phyloP scores from a whole-genome alignment of 495 filamentous ascomycete genomes.

The Bacidia gigantensis region DNA sequence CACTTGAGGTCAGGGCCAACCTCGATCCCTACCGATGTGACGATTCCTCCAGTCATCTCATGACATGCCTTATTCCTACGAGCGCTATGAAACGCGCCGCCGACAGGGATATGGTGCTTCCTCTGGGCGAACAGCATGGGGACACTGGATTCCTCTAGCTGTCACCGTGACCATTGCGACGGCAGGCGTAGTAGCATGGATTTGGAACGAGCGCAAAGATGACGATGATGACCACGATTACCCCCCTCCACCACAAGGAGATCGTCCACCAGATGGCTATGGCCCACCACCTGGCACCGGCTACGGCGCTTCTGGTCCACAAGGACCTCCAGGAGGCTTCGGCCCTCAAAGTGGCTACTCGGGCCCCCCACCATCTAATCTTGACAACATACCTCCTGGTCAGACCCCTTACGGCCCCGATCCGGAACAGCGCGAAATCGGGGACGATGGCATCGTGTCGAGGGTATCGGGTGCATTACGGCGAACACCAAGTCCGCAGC shows the following conservation, averaged over 20 bases:
- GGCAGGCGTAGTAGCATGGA: constrained; percentile 73
- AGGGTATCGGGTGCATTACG: constrained; percentile 73
- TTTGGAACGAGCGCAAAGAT: constrained; percentile 74
- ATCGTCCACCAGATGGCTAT: constrained; percentile 9
- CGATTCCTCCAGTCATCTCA: neutral
- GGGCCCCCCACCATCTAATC: constrained; percentile 13
- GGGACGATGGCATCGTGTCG: constrained; percentile 53
- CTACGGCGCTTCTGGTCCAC: constrained; percentile 26
- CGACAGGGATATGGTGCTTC: constrained; percentile 41
- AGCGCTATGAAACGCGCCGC: constrained; percentile 50
- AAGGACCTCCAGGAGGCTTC: constrained; percentile 24
- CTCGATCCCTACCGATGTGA: neutral
- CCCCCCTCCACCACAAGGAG: constrained; percentile 7
- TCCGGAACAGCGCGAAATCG: constrained; percentile 15
- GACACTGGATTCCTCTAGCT: constrained; percentile 76
- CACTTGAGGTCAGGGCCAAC: too few relatives aligned
- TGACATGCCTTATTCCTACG: constrained; percentile 34
- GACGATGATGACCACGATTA: constrained; percentile 48
- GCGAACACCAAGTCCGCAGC: constrained; percentile 78
- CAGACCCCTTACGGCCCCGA: constrained; percentile 18
- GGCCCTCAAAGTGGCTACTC: constrained; percentile 1
- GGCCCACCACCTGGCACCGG: constrained; percentile 11
- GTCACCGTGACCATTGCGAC: constrained; percentile 77
- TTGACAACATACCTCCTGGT: constrained; percentile 19
- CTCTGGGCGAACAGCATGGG: constrained; percentile 52